Evolutionary conservation across 2,329 filamentous ascomycete genomes (phyloP).

Genomic region (Chaetomium sp.): DNA sequence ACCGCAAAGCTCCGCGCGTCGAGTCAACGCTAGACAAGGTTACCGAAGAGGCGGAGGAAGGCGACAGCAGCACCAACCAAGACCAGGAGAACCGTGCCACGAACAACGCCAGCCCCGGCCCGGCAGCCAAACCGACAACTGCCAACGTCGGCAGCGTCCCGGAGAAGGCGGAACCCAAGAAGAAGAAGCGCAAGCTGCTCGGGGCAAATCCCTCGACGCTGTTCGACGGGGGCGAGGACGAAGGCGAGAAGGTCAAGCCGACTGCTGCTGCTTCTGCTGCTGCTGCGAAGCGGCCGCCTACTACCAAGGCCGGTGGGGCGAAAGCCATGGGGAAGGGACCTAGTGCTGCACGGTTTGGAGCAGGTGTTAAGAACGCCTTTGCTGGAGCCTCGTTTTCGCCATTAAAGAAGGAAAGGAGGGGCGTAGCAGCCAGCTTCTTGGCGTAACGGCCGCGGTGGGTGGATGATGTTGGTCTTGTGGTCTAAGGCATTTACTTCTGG

Average conservation of each 20-base stretch:
- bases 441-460: slow-evolving; percentile 38
- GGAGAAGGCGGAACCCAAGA: slow-evolving; percentile 50
- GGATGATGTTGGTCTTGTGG: slow-evolving; percentile 6
- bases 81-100: slow-evolving; percentile 42
- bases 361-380: slow-evolving; percentile 52
- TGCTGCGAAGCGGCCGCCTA: slow-evolving; percentile 31
- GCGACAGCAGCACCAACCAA: slow-evolving; percentile 25
- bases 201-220: slow-evolving; percentile 67
- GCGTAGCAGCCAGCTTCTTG: slow-evolving; percentile 63
- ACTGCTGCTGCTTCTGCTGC: slow-evolving; percentile 29
- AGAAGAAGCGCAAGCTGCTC: slow-evolving; percentile 74
- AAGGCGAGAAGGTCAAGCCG: slow-evolving; percentile 40
- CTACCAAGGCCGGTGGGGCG: slow-evolving; percentile 36
- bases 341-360: slow-evolving; percentile 40
- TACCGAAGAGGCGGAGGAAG: slow-evolving; percentile 39
- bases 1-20: slow-evolving; percentile 36
- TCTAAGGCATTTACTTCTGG: not conserved
- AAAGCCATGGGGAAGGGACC: slow-evolving; percentile 7
- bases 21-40: slow-evolving; percentile 45
- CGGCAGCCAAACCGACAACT: slow-evolving; percentile 34
- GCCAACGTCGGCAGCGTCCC: slow-evolving; percentile 25
- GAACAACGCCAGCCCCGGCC: slow-evolving; percentile 40
- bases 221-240: slow-evolving; percentile 68
- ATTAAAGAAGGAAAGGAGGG: slow-evolving; percentile 69
- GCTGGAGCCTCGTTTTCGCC: slow-evolving; percentile 65